Conservation (phyloP, 1,139 yeast genomes). For the Eremothecium sinecaudum region DNA sequence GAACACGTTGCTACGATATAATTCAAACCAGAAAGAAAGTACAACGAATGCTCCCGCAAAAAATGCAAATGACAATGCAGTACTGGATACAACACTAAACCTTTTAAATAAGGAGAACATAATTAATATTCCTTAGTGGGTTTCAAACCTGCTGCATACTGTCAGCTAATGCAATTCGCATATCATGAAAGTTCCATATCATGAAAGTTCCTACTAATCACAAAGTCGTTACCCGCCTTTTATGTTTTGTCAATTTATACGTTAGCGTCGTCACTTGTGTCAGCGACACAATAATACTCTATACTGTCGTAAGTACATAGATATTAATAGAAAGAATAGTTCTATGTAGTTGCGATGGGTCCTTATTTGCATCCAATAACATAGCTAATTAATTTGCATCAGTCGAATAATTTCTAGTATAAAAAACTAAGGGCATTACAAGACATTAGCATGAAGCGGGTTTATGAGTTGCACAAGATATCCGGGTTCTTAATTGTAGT, state of each 20-base stretch:
- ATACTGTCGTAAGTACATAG: too few species aligned
- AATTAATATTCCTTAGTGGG: background rate
- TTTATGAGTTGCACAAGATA: conserved; percentile 36
- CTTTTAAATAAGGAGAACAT: conserved; percentile 41
- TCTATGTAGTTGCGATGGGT: too few species aligned
- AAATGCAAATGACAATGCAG: conserved; percentile 45
- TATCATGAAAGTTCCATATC: too few species aligned
- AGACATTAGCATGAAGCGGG: background rate
- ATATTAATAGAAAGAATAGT: too few species aligned
- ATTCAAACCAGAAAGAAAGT: conserved; percentile 42
- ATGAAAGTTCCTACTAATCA: background rate
- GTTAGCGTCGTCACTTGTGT: conserved; percentile 1
- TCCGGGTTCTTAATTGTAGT: conserved; percentile 44
- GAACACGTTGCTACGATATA: conserved; percentile 40
- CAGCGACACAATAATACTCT: conserved; percentile 5
- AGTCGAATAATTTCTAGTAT: too few species aligned
- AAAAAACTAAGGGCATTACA: background rate
- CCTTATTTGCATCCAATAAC: too few species aligned
- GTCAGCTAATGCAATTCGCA: too few species aligned
- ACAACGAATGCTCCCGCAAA: conserved; percentile 41
- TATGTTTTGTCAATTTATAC: background rate
- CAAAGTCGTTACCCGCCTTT: background rate
- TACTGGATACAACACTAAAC: conserved; percentile 48
- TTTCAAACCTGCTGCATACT: too few species aligned
- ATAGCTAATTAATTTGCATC: too few species aligned